Conservation (phyloP, 352 stramenopile genomes). For the Phytopythium montanum region DNA sequence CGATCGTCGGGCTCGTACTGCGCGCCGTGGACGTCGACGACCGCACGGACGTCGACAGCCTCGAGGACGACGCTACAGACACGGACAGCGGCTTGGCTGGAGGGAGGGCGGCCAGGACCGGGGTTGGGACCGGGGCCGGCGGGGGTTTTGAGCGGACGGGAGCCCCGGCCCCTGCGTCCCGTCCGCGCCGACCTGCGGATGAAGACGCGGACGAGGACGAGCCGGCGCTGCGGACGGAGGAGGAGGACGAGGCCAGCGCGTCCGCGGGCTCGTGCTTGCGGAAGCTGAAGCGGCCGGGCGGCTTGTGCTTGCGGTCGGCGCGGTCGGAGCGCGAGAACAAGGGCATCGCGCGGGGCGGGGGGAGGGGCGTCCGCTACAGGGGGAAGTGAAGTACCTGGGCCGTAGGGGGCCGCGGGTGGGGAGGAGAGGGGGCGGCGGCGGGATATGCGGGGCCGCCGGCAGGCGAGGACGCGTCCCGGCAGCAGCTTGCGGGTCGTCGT, state of each 20-base stretch:
- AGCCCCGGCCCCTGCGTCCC: slow-evolving; percentile 10
- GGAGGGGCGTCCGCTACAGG: not conserved
- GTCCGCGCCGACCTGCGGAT: slow-evolving; percentile 1
- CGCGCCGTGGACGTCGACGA: slow-evolving; percentile 46
- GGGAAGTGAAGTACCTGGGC: not conserved
- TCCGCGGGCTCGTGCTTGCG: slow-evolving; percentile 46
- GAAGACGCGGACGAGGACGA: slow-evolving; percentile 2
- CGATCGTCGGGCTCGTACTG: slow-evolving; percentile 32
- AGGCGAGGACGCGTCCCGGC: not conserved
- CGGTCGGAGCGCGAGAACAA: slow-evolving; percentile 49
- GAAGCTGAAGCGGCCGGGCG: slow-evolving; percentile 58
- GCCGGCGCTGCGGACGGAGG: slow-evolving; percentile 14
- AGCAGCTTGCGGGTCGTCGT: not conserved
- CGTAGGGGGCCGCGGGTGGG: not conserved
- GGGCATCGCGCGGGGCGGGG: slow-evolving; percentile 40
- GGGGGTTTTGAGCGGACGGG: slow-evolving; percentile 13
- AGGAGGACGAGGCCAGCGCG: slow-evolving; percentile 15
- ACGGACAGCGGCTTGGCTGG: slow-evolving; percentile 18
- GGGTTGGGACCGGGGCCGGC: not conserved
- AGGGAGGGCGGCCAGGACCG: not conserved
- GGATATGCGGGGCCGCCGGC: not conserved
- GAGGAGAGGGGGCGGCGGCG: not conserved
- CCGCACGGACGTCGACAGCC: slow-evolving; percentile 23
- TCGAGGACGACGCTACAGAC: slow-evolving; percentile 23
- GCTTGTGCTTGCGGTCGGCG: slow-evolving; percentile 43